A percentile compares a stretch with the other conserved stretches of the same genome.
phyloP scores from a whole-genome alignment of 78 protist genomes.

The Dictyostelium firmibasis region DNA sequence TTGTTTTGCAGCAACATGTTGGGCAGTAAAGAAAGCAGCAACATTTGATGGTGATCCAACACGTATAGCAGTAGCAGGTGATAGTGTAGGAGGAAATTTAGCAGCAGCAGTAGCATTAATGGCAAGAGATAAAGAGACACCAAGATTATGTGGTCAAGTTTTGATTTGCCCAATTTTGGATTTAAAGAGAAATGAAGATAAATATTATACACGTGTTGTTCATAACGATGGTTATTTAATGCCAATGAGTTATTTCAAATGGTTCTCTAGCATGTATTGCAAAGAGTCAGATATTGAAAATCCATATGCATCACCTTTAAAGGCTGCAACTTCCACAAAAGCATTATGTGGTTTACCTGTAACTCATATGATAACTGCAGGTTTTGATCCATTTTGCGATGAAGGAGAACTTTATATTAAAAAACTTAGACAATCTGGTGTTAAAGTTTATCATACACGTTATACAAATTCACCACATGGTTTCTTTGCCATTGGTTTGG shows the following conservation, averaged over 20 bases:
- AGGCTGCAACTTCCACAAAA: conserved; percentile 50
- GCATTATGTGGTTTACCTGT: conserved; percentile 46
- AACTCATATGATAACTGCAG: conserved; percentile 56
- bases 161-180: conserved; percentile 59
- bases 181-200: conserved; percentile 64
- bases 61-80: conserved; percentile 73
- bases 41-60: conserved; percentile 77
- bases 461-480: conserved; percentile 72
- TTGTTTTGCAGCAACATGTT: conserved; percentile 79
- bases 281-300: conserved; percentile 48
- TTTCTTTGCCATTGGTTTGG: conserved; percentile 71
- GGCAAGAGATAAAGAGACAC: conserved; percentile 73
- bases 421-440: conserved; percentile 45
- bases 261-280: conserved; percentile 46
- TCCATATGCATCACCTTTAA: conserved; percentile 53
- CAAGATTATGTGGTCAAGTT: conserved; percentile 45
- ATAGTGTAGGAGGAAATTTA: conserved; percentile 70
- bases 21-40: conserved; percentile 62
- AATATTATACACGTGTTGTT: conserved; percentile 59
- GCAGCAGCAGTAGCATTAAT: conserved; percentile 75
- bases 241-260: conserved; percentile 68
- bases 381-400: conserved; percentile 70
- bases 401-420: conserved; percentile 75
- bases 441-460: conserved; percentile 55
- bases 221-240: conserved; percentile 65